A percentile compares a stretch with the other conserved stretches of the same genome.
Evolutionary conservation across 208 protist species (phyloP).

Genomic region (Phytomonas sp.): DNA sequence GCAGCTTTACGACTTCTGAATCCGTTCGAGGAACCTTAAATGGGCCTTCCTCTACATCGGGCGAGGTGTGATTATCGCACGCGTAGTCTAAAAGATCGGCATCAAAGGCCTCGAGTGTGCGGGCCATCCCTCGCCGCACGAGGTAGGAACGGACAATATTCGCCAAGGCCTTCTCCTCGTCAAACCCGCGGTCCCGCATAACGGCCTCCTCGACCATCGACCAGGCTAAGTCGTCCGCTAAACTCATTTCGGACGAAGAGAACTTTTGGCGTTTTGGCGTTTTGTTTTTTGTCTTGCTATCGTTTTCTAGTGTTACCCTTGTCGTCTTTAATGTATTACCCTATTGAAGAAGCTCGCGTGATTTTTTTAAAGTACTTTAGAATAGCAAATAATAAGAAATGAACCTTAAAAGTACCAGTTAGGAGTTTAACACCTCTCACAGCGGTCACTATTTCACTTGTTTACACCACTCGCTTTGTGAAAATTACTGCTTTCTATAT

Average conservation of each 20-base stretch:
- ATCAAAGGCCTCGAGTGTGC: constrained; percentile 47
- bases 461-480: background rate
- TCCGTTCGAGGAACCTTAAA: background rate
- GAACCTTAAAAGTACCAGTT: background rate
- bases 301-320: background rate
- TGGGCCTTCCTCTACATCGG: background rate
- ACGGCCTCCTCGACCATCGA: constrained; percentile 61
- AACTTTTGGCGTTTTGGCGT: background rate
- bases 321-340: background rate
- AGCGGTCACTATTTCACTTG: background rate
- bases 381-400: background rate
- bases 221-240: constrained; percentile 25
- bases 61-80: background rate
- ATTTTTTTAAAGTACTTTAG: background rate
- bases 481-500: background rate
- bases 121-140: constrained; percentile 39
- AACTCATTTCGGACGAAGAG: constrained; percentile 6
- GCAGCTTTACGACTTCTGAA: constrained; percentile 1
- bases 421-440: background rate
- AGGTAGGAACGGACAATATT: constrained; percentile 65
- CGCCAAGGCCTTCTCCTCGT: constrained; percentile 51
- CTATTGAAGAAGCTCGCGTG: background rate
- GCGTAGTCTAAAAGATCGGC: constrained; percentile 15
- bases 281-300: constrained; percentile 10
- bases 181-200: constrained; percentile 39